Evolutionary conservation across 2,329 filamentous ascomycete species (phyloP), one percentile per base, ranked within the genome.

Genomic region (Penicillium sp.): DNA sequence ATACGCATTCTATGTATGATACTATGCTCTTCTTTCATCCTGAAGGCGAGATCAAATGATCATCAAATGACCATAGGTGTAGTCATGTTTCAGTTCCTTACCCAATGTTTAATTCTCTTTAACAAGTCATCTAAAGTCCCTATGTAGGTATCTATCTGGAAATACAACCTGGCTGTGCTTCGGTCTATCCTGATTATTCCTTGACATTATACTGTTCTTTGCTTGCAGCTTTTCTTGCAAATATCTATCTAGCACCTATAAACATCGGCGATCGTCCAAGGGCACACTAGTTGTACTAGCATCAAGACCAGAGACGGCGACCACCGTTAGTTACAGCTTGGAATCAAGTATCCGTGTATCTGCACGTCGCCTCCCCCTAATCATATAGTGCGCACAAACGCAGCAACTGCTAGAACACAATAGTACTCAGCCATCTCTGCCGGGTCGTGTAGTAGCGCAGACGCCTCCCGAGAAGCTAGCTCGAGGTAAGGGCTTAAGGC

Each of bases 401-500:
- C 20, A 13, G 11, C 20, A 24, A 8, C 10, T 18, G 8, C 8
- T 7, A 14, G 13, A 23, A 20, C 23, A 23, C 35, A 36, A 16
- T 24, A 22, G 32, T 36, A 31, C 16, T 18, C 2, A 7, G 7
- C 13, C 20, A 20, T 14, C 20, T 13, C 20, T 16, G 10, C 35
- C 11, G 35, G 6, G 2, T 20, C 20, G n/a, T 40, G 37, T 40
- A 40, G 27, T 39, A 9, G 36, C 24, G 36, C 36, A 20, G 23
- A 22, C 36, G 24, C 31, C 44, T 18, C 31, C 23, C 24, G 44
- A 45, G 18, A 18, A 46, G 43, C 44, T 50, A 52, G 48, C 40
- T 44, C 40, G 44, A 51, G 48, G 51, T 40, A 54, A 54, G 51
- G 51, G 45, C 40, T 51, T 16, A 9, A 9, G 23, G 28, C 48